These are phyloP conservation scores for Ascochyta rabiei DNA, from an alignment of 2,329 filamentous ascomycete species.

Conservation along the genomic window DNA sequence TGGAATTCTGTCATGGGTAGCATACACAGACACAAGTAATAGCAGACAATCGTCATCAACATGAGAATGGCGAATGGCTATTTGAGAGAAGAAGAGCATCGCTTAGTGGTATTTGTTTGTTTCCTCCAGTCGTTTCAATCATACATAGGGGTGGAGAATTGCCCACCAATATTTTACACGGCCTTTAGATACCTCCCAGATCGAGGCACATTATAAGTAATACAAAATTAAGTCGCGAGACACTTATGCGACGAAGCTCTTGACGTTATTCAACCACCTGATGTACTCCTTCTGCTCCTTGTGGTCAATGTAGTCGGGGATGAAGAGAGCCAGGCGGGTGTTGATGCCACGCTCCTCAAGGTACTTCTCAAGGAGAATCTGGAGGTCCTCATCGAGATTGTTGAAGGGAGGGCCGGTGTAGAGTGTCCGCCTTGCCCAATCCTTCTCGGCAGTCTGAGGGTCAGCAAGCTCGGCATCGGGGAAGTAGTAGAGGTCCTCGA, in stretches of 20 bases:
- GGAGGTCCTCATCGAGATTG: slow-evolving; percentile 94
- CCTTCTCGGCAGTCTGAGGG: slow-evolving; percentile 74
- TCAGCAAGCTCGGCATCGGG: slow-evolving; percentile 77
- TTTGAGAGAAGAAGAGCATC: slow-evolving; percentile 5
- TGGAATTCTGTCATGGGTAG: background rate
- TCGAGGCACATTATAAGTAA: slow-evolving; percentile 22
- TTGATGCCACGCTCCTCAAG: slow-evolving; percentile 94
- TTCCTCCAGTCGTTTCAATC: slow-evolving; percentile 6
- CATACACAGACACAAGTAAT: background rate
- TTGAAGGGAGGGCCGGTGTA: slow-evolving; percentile 93
- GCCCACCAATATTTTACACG: slow-evolving; percentile 36
- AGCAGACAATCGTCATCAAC: background rate
- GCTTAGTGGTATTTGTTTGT: slow-evolving; percentile 4
- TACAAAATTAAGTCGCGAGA: slow-evolving; percentile 21
- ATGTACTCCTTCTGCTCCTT: slow-evolving; percentile 99
- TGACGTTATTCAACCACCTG: slow-evolving; percentile 84
- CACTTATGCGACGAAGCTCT: slow-evolving; percentile 74
- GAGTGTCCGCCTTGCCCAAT: slow-evolving; percentile 75
- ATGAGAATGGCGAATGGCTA: background rate
- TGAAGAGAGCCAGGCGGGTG: slow-evolving; percentile 82
- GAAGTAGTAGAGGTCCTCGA: slow-evolving; percentile 92
- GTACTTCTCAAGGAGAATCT: slow-evolving; percentile 89
- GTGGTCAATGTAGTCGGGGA: slow-evolving; percentile 94
- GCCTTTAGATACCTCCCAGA: slow-evolving; percentile 21
- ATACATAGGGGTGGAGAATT: slow-evolving; percentile 12